These are phyloP conservation scores for Aegilops longissima DNA, from an alignment of 176 grass and related monocot species.

Conservation along the genomic window DNA sequence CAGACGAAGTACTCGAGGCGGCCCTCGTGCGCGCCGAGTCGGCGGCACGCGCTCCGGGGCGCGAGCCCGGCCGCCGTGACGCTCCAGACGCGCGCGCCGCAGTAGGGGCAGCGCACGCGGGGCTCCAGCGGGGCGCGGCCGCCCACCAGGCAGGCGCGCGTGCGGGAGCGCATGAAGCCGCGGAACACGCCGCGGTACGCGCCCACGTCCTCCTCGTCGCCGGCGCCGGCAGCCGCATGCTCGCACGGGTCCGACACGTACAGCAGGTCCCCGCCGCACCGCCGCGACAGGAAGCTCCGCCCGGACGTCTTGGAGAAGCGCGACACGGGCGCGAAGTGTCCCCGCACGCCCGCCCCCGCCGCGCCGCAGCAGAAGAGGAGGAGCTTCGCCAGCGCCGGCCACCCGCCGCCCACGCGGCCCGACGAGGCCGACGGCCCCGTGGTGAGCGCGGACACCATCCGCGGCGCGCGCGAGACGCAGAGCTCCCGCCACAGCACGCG, in stretches of 20 bases:
- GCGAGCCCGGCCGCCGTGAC: conserved; percentile 66
- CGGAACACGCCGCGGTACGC: conserved; percentile 77
- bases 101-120: conserved; percentile 67
- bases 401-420: conserved; percentile 54
- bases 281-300: conserved; percentile 50
- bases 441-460: conserved; percentile 58
- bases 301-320: conserved; percentile 91
- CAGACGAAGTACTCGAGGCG: conserved; percentile 84
- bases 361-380: conserved; percentile 74
- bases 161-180: conserved; percentile 67
- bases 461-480: conserved; percentile 59
- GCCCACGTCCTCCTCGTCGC: conserved; percentile 49
- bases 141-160: conserved; percentile 53
- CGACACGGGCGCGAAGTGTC: conserved; percentile 49
- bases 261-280: conserved; percentile 66
- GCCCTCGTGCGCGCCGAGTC: conserved; percentile 54
- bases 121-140: conserved; percentile 55
- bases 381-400: conserved; percentile 70
- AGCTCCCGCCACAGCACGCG: conserved; percentile 72
- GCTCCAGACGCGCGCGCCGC: conserved; percentile 76
- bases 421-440: not conserved
- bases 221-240: conserved; percentile 29
- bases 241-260: conserved; percentile 88
- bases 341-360: not conserved
- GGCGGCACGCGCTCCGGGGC: conserved; percentile 48